Evolutionary conservation across 75 land plant genomes (phyloP).

Genomic region (Selaginella tamariscina): DNA sequence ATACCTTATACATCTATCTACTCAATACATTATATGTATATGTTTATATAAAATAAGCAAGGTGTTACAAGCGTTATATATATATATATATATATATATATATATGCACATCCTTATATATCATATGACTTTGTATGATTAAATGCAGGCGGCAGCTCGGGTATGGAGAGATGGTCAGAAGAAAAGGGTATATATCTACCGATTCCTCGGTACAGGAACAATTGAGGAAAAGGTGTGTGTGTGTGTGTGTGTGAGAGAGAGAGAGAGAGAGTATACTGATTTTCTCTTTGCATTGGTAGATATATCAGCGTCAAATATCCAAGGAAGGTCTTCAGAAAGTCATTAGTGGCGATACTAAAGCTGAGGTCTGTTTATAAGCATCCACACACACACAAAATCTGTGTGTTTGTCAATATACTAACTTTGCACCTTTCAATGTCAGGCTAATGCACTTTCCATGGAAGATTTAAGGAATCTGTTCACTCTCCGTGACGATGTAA

Average conservation of each 20-base stretch:
- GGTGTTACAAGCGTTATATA: too few relatives aligned
- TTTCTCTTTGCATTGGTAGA: slow-evolving; percentile 30
- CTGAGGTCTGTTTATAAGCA: slow-evolving; percentile 31
- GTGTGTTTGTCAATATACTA: not conserved
- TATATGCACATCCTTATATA: too few relatives aligned
- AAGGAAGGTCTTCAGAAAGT: slow-evolving; percentile 99
- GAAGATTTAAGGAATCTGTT: slow-evolving; percentile 88
- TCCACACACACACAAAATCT: not conserved
- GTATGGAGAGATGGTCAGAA: slow-evolving; percentile 99
- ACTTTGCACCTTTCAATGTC: slow-evolving; percentile 14
- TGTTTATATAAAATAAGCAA: too few relatives aligned
- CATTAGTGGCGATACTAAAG: slow-evolving; percentile 44
- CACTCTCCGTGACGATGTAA: slow-evolving; percentile 45
- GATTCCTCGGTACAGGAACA: slow-evolving; percentile 86
- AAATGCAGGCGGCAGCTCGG: slow-evolving; percentile 85
- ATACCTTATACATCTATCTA: too few relatives aligned
- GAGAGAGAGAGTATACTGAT: too few relatives aligned
- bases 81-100: too few relatives aligned
- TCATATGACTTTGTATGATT: not conserved
- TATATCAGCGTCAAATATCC: slow-evolving; percentile 95
- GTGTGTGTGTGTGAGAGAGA: not conserved
- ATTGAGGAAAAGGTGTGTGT: slow-evolving; percentile 89
- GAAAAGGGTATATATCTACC: slow-evolving; percentile 89
- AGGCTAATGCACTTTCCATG: slow-evolving; percentile 73
- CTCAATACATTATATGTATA: too few relatives aligned